Evolutionary conservation across 1,139 yeast genomes (phyloP).

Genomic region (Nakaseomyces sp.): DNA sequence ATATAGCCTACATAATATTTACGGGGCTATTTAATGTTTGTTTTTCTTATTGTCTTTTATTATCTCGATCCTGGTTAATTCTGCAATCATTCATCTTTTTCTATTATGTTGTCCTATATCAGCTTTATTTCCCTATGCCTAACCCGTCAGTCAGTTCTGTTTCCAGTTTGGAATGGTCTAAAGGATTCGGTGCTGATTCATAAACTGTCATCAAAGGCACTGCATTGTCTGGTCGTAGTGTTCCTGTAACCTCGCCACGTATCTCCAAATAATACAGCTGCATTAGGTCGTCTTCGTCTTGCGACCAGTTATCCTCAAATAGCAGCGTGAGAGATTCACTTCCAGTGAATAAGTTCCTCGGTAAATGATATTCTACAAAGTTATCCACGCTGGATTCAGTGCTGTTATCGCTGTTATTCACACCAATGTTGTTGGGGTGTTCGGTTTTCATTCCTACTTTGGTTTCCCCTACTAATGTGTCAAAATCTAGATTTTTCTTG

Average conservation of each 20-base stretch:
- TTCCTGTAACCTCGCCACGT: slow-evolving; percentile 64
- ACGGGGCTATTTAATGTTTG: no score
- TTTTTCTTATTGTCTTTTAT: no score
- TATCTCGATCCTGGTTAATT: no score
- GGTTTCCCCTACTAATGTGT: slow-evolving; percentile 39
- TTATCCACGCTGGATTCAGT: slow-evolving; percentile 38
- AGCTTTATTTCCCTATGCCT: not conserved
- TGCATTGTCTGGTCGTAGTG: slow-evolving; percentile 40
- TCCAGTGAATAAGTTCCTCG: slow-evolving; percentile 66
- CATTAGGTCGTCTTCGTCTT: slow-evolving; percentile 47
- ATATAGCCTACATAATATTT: no score
- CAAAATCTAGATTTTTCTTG: slow-evolving; percentile 60
- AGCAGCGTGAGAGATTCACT: slow-evolving; percentile 60
- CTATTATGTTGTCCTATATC: no score
- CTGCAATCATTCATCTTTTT: no score
- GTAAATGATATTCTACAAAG: slow-evolving; percentile 76
- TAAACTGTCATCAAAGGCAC: slow-evolving; percentile 52
- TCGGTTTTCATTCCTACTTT: slow-evolving; percentile 46
- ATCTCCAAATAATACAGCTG: slow-evolving; percentile 65
- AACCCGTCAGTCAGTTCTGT: slow-evolving; percentile 10
- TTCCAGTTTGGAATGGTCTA: slow-evolving; percentile 60
- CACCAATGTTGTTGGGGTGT: slow-evolving; percentile 57
- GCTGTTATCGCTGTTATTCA: slow-evolving; percentile 27
- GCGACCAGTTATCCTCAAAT: slow-evolving; percentile 49
- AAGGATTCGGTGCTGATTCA: slow-evolving; percentile 89